Evolutionary conservation across 768 basidiomycete species (phyloP).

Genomic region (Serpula lacrymans): DNA sequence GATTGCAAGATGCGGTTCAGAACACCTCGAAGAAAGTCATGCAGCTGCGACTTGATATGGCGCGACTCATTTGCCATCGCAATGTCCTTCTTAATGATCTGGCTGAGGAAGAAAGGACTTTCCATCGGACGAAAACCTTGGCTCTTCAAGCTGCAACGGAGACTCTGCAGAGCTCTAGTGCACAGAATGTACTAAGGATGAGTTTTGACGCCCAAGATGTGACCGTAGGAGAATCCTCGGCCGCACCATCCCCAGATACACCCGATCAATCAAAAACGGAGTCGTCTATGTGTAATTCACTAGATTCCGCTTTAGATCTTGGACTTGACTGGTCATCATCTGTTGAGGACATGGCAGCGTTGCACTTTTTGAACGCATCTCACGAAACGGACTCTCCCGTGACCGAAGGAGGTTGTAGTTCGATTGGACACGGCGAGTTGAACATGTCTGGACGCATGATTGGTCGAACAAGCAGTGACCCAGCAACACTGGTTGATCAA

Average conservation of each 20-base stretch:
- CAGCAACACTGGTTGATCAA: conserved; percentile 4
- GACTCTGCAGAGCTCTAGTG: conserved; percentile 47
- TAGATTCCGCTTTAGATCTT: conserved; percentile 65
- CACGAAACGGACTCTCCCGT: conserved; percentile 34
- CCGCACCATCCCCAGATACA: conserved; percentile 16
- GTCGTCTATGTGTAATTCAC: conserved; percentile 53
- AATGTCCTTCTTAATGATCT: conserved; percentile 74
- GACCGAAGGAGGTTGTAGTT: conserved; percentile 25
- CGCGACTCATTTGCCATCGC: conserved; percentile 71
- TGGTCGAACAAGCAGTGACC: no score
- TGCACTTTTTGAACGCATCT: conserved; percentile 27
- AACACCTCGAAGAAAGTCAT: conserved; percentile 62
- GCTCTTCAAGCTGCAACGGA: conserved; percentile 73
- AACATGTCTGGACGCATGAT: conserved; percentile 8
- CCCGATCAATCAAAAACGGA: conserved; percentile 31
- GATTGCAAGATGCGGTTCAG: conserved; percentile 60
- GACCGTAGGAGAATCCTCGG: conserved; percentile 24
- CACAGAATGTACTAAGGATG: conserved; percentile 21
- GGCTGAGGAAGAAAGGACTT: conserved; percentile 62
- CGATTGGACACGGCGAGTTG: conserved; percentile 16
- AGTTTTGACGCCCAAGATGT: no score
- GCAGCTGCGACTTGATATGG: conserved; percentile 66
- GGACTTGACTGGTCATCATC: conserved; percentile 46
- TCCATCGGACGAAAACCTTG: conserved; percentile 62
- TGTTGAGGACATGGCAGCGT: conserved; percentile 31